Conservation (phyloP, 768 basidiomycete genomes). For the Tulasnella sp. region DNA sequence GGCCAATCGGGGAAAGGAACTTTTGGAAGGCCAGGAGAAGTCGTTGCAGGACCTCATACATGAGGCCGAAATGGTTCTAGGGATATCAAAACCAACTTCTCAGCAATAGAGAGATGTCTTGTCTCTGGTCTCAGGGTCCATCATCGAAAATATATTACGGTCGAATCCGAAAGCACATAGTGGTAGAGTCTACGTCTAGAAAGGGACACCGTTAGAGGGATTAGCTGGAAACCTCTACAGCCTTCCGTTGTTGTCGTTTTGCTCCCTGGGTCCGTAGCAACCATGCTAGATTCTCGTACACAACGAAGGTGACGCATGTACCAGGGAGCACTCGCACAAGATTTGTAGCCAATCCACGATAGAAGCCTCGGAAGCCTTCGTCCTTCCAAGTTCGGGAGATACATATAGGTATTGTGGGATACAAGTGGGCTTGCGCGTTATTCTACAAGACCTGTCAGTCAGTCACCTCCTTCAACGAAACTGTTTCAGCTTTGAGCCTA, state of each 20-base stretch:
- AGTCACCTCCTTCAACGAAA: neutral
- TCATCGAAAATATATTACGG: too few species aligned
- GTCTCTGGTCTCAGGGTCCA: too few species aligned
- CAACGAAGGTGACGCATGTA: slow-evolving; percentile 95
- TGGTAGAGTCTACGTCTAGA: too few species aligned
- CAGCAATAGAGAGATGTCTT: neutral
- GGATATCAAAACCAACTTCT: neutral
- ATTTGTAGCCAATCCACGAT: slow-evolving; percentile 90
- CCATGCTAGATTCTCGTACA: slow-evolving; percentile 91
- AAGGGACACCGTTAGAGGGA: too few species aligned
- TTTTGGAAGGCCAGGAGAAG: neutral
- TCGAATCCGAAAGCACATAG: too few species aligned
- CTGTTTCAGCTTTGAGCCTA: slow-evolving; percentile 27
- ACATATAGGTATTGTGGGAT: slow-evolving; percentile 75
- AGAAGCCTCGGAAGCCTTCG: slow-evolving; percentile 80
- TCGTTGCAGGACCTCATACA: slow-evolving; percentile 6
- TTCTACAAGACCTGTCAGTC: slow-evolving; percentile 35
- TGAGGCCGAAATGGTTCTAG: slow-evolving; percentile 10
- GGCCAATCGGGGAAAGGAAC: neutral
- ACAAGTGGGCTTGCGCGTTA: slow-evolving; percentile 51
- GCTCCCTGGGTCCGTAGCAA: slow-evolving; percentile 41
- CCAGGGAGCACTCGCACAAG: slow-evolving; percentile 91
- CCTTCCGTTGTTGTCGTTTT: neutral
- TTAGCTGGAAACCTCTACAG: neutral
- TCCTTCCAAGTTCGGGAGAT: slow-evolving; percentile 69